These are phyloP conservation scores for Trametes villosa DNA, from an alignment of 768 basidiomycete species.

Conservation along the genomic window DNA sequence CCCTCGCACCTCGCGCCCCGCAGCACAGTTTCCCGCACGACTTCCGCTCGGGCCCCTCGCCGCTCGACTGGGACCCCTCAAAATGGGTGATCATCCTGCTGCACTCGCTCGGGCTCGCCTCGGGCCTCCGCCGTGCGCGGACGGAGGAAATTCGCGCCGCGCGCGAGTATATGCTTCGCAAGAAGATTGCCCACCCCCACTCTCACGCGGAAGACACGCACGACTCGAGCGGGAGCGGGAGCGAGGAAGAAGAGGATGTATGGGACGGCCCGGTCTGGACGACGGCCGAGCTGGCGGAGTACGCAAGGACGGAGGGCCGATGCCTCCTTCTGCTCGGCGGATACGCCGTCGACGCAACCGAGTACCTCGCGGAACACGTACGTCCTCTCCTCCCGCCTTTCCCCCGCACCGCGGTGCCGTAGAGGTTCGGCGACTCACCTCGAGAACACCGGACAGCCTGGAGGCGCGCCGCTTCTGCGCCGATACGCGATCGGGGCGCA, in stretches of 20 bases:
- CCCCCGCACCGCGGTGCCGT: not conserved
- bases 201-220: slow-evolving; percentile 17
- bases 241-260: slow-evolving; percentile 22
- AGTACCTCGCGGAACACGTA: slow-evolving; percentile 71
- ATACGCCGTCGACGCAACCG: slow-evolving; percentile 62
- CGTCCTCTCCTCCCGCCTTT: slow-evolving; percentile 32
- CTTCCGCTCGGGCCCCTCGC: slow-evolving; percentile 68
- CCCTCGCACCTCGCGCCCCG: not conserved
- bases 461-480: slow-evolving; percentile 58
- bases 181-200: slow-evolving; percentile 27
- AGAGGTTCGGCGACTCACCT: slow-evolving; percentile 1
- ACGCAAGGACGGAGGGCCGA: slow-evolving; percentile 34
- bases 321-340: slow-evolving; percentile 64
- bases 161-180: slow-evolving; percentile 50
- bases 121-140: slow-evolving; percentile 53
- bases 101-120: slow-evolving; percentile 50
- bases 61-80: slow-evolving; percentile 76
- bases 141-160: slow-evolving; percentile 55
- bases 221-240: not conserved
- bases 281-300: slow-evolving; percentile 41
- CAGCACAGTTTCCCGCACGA: slow-evolving; percentile 82
- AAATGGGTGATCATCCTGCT: slow-evolving; percentile 75
- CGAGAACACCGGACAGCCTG: slow-evolving; percentile 50
- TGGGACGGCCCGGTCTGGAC: slow-evolving; percentile 52
- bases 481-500: slow-evolving; percentile 46